A percentile compares a stretch with the other conserved stretches of the same genome.
phyloP scores from a whole-genome alignment of 371 early-diverging fungal species.

The Mortierella sp. region DNA sequence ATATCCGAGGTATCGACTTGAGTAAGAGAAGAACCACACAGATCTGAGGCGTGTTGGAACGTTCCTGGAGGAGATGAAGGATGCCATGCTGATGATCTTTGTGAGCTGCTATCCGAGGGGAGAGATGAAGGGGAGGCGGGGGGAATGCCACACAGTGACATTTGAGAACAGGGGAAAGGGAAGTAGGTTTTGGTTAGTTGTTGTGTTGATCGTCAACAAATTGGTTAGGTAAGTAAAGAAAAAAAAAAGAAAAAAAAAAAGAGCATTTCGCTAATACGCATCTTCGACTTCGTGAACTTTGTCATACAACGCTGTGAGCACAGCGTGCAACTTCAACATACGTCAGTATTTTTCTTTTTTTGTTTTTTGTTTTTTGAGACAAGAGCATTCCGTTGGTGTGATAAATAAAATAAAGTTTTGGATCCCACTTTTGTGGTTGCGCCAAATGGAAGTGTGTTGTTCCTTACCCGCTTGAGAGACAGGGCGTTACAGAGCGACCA shows the following conservation, averaged over 20 bases:
- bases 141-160: conserved; percentile 15
- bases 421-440: no score
- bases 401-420: no score
- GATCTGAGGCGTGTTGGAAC: not conserved
- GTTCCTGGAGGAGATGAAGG: conserved; percentile 10
- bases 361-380: no score
- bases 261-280: no score
- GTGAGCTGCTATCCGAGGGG: not conserved
- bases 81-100: conserved; percentile 6
- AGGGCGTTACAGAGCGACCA: not conserved
- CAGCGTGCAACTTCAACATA: no score
- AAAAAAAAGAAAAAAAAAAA: not conserved
- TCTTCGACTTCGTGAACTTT: no score
- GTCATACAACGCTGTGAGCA: no score
- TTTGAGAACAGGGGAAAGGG: not conserved
- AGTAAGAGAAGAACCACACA: no score
- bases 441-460: no score
- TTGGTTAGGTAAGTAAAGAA: not conserved
- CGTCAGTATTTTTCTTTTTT: no score
- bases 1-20: not conserved
- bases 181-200: not conserved
- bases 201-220: not conserved
- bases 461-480: no score
- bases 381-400: no score
- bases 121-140: conserved; percentile 1